These are phyloP conservation scores for Nicotiana tabacum DNA, from an alignment of 257 asterid species.

Conservation along the genomic window DNA sequence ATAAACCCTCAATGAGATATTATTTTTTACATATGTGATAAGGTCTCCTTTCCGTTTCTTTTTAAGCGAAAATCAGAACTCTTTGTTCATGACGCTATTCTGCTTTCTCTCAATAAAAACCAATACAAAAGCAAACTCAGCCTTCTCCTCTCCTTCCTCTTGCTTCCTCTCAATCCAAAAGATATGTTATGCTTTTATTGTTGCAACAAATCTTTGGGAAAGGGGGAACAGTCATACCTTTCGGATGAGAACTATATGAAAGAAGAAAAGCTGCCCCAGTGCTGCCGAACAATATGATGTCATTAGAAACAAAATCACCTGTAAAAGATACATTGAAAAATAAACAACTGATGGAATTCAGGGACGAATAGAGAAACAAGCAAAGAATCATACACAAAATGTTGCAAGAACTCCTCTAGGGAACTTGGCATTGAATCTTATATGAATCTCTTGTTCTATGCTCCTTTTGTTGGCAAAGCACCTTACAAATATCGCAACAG, in stretches of 20 bases:
- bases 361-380: background rate
- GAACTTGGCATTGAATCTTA: constrained; percentile 47
- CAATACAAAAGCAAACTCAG: background rate
- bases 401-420: constrained; percentile 86
- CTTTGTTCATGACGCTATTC: background rate
- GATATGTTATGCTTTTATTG: background rate
- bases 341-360: background rate
- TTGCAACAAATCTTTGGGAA: background rate
- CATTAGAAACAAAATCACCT: constrained; percentile 60
- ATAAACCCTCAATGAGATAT: background rate
- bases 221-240: constrained; percentile 45
- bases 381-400: constrained; percentile 48
- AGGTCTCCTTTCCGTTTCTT: background rate
- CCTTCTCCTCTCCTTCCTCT: background rate
- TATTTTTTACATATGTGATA: background rate
- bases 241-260: constrained; percentile 83
- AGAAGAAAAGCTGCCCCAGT: constrained; percentile 86
- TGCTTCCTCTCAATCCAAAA: background rate
- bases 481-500: constrained; percentile 77
- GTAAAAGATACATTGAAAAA: constrained; percentile 11
- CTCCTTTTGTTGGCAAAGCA: constrained; percentile 77
- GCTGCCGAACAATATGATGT: constrained; percentile 76
- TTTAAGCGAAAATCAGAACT: background rate
- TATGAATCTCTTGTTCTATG: constrained; percentile 51
- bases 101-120: background rate